Evolutionary conservation across 768 basidiomycete genomes (phyloP).

Genomic region (Pisolithus microcarpus): DNA sequence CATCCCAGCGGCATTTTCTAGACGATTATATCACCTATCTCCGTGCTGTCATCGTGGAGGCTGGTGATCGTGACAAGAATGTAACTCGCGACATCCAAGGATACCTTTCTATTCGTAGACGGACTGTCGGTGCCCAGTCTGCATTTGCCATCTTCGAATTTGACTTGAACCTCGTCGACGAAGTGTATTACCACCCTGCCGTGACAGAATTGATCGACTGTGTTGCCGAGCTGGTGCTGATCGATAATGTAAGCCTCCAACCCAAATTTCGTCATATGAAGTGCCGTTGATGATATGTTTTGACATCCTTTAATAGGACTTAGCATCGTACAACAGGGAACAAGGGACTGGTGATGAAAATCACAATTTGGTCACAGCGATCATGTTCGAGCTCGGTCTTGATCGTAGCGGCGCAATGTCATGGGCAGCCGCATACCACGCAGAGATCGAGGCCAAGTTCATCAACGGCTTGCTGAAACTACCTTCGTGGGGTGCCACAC

Average conservation of each 20-base stretch:
- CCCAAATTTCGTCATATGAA: background rate
- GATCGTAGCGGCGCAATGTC: conserved; percentile 24
- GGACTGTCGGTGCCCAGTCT: conserved; percentile 26
- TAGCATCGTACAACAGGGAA: conserved; percentile 31
- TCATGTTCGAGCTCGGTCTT: conserved; percentile 24
- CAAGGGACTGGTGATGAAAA: conserved; percentile 25
- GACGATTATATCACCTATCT: background rate
- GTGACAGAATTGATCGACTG: conserved; percentile 5
- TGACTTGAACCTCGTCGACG: conserved; percentile 26
- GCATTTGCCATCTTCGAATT: conserved; percentile 24
- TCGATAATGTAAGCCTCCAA: conserved; percentile 14
- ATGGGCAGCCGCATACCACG: conserved; percentile 15
- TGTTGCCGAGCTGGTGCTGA: conserved; percentile 14
- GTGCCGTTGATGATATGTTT: background rate
- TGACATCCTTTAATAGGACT: conserved; percentile 19
- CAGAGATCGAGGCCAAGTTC: conserved; percentile 11
- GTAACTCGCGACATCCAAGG: conserved; percentile 12
- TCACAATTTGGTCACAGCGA: conserved; percentile 29
- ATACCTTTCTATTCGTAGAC: conserved; percentile 27
- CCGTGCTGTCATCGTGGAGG: background rate
- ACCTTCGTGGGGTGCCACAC: conserved; percentile 21
- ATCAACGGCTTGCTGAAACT: conserved; percentile 14
- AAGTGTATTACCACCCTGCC: conserved; percentile 23
- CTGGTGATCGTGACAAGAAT: conserved; percentile 1
- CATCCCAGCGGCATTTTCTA: conserved; percentile 5